These are phyloP conservation scores for Ustilago cynodontis DNA, from an alignment of 1,284 basidiomycete species.

Conservation along the genomic window DNA sequence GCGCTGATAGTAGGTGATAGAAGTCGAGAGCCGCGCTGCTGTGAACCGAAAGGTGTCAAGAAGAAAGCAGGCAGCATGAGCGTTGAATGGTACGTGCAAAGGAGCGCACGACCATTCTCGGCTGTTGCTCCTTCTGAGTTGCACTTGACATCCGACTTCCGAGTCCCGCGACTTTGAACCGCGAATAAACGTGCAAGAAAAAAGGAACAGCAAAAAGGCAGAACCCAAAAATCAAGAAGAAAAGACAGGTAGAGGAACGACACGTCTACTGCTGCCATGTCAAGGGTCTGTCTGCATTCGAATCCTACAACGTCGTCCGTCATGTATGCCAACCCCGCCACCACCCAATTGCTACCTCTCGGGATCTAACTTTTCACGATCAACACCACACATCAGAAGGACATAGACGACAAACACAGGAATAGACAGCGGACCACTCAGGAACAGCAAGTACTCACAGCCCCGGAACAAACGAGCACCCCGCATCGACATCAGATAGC, in stretches of 20 bases:
- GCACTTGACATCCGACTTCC: conserved; percentile 9
- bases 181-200: conserved; percentile 3
- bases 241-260: no score
- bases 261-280: no score
- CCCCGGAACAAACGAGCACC: neutral
- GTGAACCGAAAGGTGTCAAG: neutral
- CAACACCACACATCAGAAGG: no score
- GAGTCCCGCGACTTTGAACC: no score
- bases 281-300: conserved; percentile 1
- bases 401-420: neutral
- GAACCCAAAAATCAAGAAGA: conserved; percentile 8
- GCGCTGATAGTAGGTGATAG: neutral
- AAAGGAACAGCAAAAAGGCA: conserved; percentile 13
- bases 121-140: neutral
- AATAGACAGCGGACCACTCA: no score
- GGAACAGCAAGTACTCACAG: no score
- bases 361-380: neutral
- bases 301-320: neutral
- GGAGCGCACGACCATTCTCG: conserved; percentile 9
- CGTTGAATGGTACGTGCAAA: neutral
- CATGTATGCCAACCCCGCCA: neutral
- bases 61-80: neutral
- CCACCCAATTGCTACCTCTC: neutral
- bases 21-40: neutral
- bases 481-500: neutral